Base-by-base conservation (phyloP, 495 filamentous ascomycete genomes). In the Pyrenula aspistea region DNA sequence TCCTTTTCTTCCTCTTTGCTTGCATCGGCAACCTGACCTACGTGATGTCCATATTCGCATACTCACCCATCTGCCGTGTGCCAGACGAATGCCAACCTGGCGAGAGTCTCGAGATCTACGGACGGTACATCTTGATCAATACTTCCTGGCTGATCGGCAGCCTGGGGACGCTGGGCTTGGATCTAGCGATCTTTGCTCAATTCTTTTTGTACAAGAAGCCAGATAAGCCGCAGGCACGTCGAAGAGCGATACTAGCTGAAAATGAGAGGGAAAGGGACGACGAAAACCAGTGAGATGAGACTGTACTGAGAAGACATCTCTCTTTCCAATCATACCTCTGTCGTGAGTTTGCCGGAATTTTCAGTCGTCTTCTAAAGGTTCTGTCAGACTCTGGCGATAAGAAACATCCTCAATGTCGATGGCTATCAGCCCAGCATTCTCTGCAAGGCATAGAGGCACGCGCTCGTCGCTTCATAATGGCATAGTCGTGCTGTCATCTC, bases 1-100 rank as follows among this genome's bases (percentile, higher is more conserved):
- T 95, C 62, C 74, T 98, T 0, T 98, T 98, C 73, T 98, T 98
- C 73, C 72, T 97, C 19, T 98, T 98, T 65, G 93, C 92, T 8
- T 96, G 91, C 66, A 78, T 96, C 21, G 93, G 93, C 2, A 98
- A 98, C 63, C 61, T 92, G 55, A 95, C 92, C 0, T 98, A 94
- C 63, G 90, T 96, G 2, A 65, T 95, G 19, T 87, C 82, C n/a
- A 97, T 98, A 48, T 71, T 97, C 51, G 91, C 89, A 4, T 95
- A 87, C 63, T 86, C 88, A 20, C 86, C 92, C 2, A 67, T 72
- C 31, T 84, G 81, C 61, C 58, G 53, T 3, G 63, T 62, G 15
- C 60, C 64, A 42, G 66, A 66, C 12, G 59, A 68, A 11, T 86
- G 85, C 66, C 58, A 58, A 22, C 65, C 68, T 2, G 83, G 83